Conservation (phyloP, 83 land plant species). For the Diphasiastrum complanatum region DNA sequence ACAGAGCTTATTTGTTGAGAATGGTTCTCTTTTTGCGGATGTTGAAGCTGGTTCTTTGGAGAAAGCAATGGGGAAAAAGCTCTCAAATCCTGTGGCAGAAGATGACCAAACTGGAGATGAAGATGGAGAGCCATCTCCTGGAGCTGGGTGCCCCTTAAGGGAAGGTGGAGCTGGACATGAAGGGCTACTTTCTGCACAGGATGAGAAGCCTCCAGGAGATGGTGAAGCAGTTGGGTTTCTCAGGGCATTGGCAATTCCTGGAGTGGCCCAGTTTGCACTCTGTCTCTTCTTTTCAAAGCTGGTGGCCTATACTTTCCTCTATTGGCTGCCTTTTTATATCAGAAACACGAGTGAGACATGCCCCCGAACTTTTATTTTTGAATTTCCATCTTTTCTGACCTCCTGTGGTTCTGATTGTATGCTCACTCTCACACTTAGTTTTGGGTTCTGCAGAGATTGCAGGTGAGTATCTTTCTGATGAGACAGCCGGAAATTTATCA, state of each 20-base stretch:
- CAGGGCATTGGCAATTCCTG: slow-evolving; percentile 60
- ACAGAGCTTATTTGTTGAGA: too few relatives aligned
- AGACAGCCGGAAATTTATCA: slow-evolving; percentile 73
- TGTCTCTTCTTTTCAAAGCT: slow-evolving; percentile 66
- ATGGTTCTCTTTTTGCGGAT: too few relatives aligned
- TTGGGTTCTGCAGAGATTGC: slow-evolving; percentile 46
- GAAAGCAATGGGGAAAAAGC: too few relatives aligned
- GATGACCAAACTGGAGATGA: too few relatives aligned
- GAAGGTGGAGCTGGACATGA: too few relatives aligned
- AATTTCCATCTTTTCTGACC: neutral
- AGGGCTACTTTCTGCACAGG: too few relatives aligned
- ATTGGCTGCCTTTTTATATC: slow-evolving; percentile 71
- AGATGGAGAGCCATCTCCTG: too few relatives aligned
- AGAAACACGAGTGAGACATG: slow-evolving; percentile 49
- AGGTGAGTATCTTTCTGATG: slow-evolving; percentile 53
- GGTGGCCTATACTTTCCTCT: slow-evolving; percentile 65
- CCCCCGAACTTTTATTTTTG: neutral
- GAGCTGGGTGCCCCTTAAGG: too few relatives aligned
- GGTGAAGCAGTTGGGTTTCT: slow-evolving; percentile 39
- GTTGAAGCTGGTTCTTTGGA: too few relatives aligned
- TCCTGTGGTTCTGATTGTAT: neutral
- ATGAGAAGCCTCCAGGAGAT: neutral
- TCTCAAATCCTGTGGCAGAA: too few relatives aligned
- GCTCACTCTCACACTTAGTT: neutral
- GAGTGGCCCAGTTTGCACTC: slow-evolving; percentile 58